These are phyloP conservation scores for Diutina siamensis DNA, from an alignment of 1,139 yeast species.

Conservation along the genomic window DNA sequence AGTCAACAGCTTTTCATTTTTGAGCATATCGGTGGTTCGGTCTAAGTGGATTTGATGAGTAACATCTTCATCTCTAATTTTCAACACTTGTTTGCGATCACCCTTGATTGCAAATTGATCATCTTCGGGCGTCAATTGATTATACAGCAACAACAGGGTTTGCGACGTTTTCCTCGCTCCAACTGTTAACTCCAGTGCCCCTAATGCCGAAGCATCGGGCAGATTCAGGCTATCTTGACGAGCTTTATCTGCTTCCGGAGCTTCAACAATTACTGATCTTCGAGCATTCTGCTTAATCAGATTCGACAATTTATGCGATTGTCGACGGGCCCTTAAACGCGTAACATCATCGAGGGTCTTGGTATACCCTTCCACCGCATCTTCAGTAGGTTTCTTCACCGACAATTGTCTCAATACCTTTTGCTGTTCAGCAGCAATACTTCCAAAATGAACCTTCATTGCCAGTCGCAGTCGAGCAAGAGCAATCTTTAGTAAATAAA, in stretches of 20 bases:
- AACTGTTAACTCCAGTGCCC: neutral
- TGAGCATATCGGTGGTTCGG: slow-evolving; percentile 56
- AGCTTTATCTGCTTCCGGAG: slow-evolving; percentile 46
- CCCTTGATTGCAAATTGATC: slow-evolving; percentile 24
- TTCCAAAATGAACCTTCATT: slow-evolving; percentile 20
- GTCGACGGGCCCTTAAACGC: slow-evolving; percentile 62
- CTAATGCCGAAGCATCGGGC: neutral
- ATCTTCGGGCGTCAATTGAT: slow-evolving; percentile 12
- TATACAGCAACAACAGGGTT: slow-evolving; percentile 4
- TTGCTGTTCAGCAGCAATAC: neutral
- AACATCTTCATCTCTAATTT: slow-evolving; percentile 35
- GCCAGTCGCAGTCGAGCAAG: slow-evolving; percentile 66
- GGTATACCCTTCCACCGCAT: slow-evolving; percentile 37
- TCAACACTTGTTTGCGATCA: slow-evolving; percentile 17
- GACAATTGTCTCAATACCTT: neutral
- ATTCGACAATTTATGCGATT: slow-evolving; percentile 50
- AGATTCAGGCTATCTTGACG: slow-evolving; percentile 7
- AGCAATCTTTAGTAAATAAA: slow-evolving; percentile 74
- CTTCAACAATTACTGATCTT: slow-evolving; percentile 34
- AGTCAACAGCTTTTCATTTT: slow-evolving; percentile 77
- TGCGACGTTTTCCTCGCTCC: neutral
- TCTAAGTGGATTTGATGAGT: slow-evolving; percentile 21
- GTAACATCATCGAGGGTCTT: slow-evolving; percentile 71
- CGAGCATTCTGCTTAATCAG: slow-evolving; percentile 40
- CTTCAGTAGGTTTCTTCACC: slow-evolving; percentile 8